Conservation (phyloP, 108 stramenopile genomes). For the Cylindrotheca closterium region DNA sequence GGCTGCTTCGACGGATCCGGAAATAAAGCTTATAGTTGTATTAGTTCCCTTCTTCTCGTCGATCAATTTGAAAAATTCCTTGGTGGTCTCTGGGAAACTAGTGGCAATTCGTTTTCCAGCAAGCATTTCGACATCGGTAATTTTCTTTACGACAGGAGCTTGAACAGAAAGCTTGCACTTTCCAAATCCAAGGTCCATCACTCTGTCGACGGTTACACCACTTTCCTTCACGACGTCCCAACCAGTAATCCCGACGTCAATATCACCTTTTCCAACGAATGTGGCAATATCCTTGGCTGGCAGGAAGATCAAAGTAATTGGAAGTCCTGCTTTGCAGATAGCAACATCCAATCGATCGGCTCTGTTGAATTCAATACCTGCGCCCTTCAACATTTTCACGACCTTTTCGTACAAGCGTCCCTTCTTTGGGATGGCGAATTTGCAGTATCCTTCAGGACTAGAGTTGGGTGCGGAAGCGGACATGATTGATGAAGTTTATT, state of each 20-base stretch:
- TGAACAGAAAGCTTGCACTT: constrained; percentile 94
- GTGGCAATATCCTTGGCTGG: constrained; percentile 96
- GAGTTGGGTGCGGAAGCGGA: constrained; percentile 12
- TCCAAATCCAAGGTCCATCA: constrained; percentile 94
- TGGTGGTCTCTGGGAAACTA: constrained; percentile 87
- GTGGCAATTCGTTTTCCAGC: constrained; percentile 95
- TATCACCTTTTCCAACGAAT: constrained; percentile 95
- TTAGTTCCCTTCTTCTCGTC: constrained; percentile 72
- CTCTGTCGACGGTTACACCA: constrained; percentile 71
- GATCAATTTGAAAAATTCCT: constrained; percentile 79
- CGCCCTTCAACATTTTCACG: constrained; percentile 87
- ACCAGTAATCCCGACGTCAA: constrained; percentile 96
- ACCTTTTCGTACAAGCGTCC: constrained; percentile 93
- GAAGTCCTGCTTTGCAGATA: constrained; percentile 68
- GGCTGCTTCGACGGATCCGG: constrained; percentile 96
- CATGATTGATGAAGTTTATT: no score
- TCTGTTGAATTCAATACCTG: constrained; percentile 91
- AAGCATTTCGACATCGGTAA: constrained; percentile 68
- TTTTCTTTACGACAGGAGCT: constrained; percentile 77
- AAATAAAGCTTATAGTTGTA: constrained; percentile 88
- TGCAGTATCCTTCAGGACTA: constrained; percentile 64
- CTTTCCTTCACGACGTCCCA: constrained; percentile 84
- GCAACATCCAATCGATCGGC: constrained; percentile 87
- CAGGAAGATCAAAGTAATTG: constrained; percentile 93
- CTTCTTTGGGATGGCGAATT: constrained; percentile 96